Percentiles rank a stretch among this genome's conserved stretches.
These are phyloP conservation scores for Lanmaoa pseudosensibilis DNA, from an alignment of 768 basidiomycete genomes.

Conservation along the genomic window DNA sequence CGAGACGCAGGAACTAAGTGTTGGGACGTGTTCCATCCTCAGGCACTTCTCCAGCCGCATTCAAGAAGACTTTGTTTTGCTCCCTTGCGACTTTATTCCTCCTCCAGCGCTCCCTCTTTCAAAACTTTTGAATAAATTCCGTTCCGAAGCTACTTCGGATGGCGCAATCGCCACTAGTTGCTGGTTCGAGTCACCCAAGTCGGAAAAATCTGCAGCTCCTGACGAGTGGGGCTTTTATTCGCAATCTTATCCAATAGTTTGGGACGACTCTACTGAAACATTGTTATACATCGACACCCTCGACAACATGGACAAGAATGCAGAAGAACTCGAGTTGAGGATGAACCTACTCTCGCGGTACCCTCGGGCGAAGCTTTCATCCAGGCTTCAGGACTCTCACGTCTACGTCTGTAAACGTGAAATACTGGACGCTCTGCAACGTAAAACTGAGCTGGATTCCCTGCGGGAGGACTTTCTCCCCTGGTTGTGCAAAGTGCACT, in stretches of 20 bases:
- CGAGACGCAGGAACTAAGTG: conserved; percentile 61
- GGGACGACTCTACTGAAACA: conserved; percentile 64
- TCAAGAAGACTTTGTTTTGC: conserved; percentile 80
- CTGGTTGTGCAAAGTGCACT: conserved; percentile 87
- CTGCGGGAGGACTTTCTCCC: conserved; percentile 89
- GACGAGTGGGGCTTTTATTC: conserved; percentile 67
- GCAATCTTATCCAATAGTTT: conserved; percentile 55
- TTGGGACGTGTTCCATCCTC: conserved; percentile 75
- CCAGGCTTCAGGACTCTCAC: conserved; percentile 78
- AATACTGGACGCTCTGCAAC: conserved; percentile 68
- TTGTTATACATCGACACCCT: conserved; percentile 73
- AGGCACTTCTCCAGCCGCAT: conserved; percentile 76
- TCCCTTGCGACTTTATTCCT: conserved; percentile 90
- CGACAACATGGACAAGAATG: conserved; percentile 64
- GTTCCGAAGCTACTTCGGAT: conserved; percentile 65
- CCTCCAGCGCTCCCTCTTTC: conserved; percentile 71
- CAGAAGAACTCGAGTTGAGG: conserved; percentile 69
- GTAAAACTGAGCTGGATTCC: conserved; percentile 73
- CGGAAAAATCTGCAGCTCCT: conserved; percentile 53
- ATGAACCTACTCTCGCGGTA: conserved; percentile 80
- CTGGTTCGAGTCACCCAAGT: conserved; percentile 54
- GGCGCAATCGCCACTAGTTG: conserved; percentile 64
- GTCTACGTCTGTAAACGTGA: conserved; percentile 83
- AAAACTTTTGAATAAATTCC: conserved; percentile 76
- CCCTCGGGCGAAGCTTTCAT: conserved; percentile 67